Percentiles rank a stretch among this genome's conserved stretches.
phyloP scores from a whole-genome alignment of 2,329 filamentous ascomycete genomes.

The Bipolaris gigantea region DNA sequence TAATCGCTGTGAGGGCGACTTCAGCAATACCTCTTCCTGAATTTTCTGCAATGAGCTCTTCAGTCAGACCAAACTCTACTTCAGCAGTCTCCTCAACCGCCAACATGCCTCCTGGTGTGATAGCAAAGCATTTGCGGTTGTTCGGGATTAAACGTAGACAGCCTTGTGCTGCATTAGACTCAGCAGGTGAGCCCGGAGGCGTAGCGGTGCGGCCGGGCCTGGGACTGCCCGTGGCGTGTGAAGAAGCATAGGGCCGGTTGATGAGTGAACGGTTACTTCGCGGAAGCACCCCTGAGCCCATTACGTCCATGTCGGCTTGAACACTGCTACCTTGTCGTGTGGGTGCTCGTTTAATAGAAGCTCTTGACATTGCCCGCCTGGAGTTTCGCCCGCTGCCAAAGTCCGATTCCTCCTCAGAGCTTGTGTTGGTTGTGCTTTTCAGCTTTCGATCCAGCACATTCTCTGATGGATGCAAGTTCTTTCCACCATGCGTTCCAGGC shows the following conservation, averaged over 20 bases:
- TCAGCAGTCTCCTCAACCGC: conserved; percentile 90
- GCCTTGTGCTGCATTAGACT: conserved; percentile 27
- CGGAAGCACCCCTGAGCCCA: conserved; percentile 35
- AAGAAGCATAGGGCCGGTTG: conserved; percentile 41
- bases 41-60: conserved; percentile 91
- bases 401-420: conserved; percentile 44
- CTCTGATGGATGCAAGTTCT: conserved; percentile 89
- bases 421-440: conserved; percentile 40
- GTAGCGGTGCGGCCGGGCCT: conserved; percentile 38
- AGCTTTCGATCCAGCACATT: conserved; percentile 73
- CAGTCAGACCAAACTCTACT: conserved; percentile 80
- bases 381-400: conserved; percentile 45
- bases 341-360: conserved; percentile 44
- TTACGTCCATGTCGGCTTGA: conserved; percentile 41
- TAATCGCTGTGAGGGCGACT: conserved; percentile 70
- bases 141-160: conserved; percentile 57
- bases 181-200: conserved; percentile 44
- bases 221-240: conserved; percentile 42
- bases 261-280: conserved; percentile 39
- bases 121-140: conserved; percentile 59
- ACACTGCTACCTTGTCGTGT: conserved; percentile 47
- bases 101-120: conserved; percentile 79
- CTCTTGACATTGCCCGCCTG: conserved; percentile 44
- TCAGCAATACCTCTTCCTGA: conserved; percentile 87
- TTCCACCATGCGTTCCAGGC: conserved; percentile 64